Evolutionary conservation across 192 early-diverging fungal genomes (phyloP).

Genomic region (Mortierella claussenii): DNA sequence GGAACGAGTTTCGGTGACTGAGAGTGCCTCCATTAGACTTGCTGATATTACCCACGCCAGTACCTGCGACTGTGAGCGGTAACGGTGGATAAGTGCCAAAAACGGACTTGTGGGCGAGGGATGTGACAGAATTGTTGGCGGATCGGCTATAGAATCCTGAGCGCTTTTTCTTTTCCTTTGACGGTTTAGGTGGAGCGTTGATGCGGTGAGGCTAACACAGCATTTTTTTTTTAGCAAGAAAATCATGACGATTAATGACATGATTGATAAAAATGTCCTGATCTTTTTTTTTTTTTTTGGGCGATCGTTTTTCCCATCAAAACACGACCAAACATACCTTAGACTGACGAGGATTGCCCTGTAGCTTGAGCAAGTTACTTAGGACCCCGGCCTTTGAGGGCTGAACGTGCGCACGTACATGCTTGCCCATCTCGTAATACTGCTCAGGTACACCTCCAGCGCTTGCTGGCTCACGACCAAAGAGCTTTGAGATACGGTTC

Average conservation of each 20-base stretch:
- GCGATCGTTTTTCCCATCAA: not conserved
- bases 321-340: conserved; percentile 11
- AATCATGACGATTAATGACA: not conserved
- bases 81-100: conserved; percentile 39
- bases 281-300: not conserved
- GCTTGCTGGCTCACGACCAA: conserved; percentile 13
- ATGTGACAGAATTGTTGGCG: conserved; percentile 37
- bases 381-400: conserved; percentile 56
- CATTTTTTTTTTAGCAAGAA: not conserved
- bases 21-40: too few species aligned
- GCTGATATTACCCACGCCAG: too few species aligned
- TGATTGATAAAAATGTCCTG: not conserved
- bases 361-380: conserved; percentile 58
- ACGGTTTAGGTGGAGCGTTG: conserved; percentile 11
- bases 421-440: not conserved
- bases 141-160: conserved; percentile 36
- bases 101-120: conserved; percentile 14
- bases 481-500: conserved; percentile 32
- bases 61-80: too few species aligned
- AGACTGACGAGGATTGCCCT: conserved; percentile 15
- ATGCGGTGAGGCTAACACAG: conserved; percentile 10
- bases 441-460: not conserved
- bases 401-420: conserved; percentile 3
- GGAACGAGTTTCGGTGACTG: not conserved
- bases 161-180: conserved; percentile 50